Evolutionary conservation across 2,329 filamentous ascomycete species (phyloP).

Genomic region (Neophaeococcomyces aloes): DNA sequence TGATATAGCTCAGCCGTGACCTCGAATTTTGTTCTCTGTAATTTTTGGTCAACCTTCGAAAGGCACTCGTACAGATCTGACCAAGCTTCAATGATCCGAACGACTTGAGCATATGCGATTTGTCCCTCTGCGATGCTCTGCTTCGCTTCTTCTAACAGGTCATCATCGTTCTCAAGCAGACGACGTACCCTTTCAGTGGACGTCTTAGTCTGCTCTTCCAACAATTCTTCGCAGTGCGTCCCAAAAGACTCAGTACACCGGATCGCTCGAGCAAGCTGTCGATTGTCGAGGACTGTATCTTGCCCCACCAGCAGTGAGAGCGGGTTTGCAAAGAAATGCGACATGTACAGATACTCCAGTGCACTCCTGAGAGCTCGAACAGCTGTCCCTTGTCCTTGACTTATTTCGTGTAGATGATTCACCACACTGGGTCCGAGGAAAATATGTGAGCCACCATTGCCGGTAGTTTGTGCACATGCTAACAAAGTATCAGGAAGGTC

Average conservation of each 20-base stretch:
- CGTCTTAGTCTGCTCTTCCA: conserved; percentile 26
- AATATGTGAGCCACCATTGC: conserved; percentile 30
- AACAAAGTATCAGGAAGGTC: conserved; percentile 28
- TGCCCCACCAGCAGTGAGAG: conserved; percentile 41
- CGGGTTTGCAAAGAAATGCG: conserved; percentile 52
- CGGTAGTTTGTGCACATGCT: conserved; percentile 27
- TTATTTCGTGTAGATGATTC: conserved; percentile 42
- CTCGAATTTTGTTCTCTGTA: conserved; percentile 5
- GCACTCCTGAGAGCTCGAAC: conserved; percentile 44
- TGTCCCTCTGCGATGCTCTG: not conserved
- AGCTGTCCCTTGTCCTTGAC: conserved; percentile 51
- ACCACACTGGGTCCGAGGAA: conserved; percentile 43
- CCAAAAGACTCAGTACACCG: conserved; percentile 49
- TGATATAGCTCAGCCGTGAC: not conserved
- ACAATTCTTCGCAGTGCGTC: conserved; percentile 27
- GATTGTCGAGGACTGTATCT: conserved; percentile 8
- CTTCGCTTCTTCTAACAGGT: conserved; percentile 34
- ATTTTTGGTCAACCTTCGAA: not conserved
- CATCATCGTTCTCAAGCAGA: conserved; percentile 41
- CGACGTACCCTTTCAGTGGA: conserved; percentile 29
- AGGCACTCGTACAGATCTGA: not conserved
- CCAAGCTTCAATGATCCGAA: not conserved
- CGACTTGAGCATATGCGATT: not conserved
- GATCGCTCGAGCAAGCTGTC: conserved; percentile 41
- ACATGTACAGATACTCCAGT: conserved; percentile 53